Evolutionary conservation across 768 basidiomycete genomes (phyloP), one percentile per base, ranked within the genome.

Genomic region (Goffeauzyma gilvescens): DNA sequence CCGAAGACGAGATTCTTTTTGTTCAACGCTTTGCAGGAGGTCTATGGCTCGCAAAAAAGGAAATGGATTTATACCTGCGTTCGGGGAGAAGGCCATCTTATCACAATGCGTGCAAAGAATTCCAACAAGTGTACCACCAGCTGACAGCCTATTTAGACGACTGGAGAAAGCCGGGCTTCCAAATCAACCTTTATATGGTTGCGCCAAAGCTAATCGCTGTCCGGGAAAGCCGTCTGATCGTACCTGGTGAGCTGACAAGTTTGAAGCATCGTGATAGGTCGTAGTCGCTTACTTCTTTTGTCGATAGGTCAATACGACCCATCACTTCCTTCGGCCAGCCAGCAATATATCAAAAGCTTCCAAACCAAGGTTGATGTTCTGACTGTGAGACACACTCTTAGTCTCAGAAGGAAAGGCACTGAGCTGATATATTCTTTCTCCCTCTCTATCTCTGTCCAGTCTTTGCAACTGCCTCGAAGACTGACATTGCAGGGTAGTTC

Each of bases 1-100:
- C 58, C 7, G 59, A 58, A 8, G 59, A 60, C 31, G 62, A 63
- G 25, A 55, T 54, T n/a, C 50, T 54, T 7, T 63, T 63, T 35
- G 49, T 53, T 1, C 55, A 59, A 38, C 49, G 48, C 6, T 63
- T 52, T 36, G 59, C 59, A 1, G 39, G 39, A 1, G 27, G 35
- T n/a, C 37, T 49, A 18, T 33, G 30, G 30, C 44, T 38, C 25
- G 47, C 47, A 22, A 38, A 38, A n/a, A 17, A 24, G 12, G 47
- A 49, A 26, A 42, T 49, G 2, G 32, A 43, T 8, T 17, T 37
- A 6, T 49, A 49, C 23, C 27, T 49, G 3, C 31, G n/a, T n/a
- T n/a, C 32, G 10, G 47, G 47, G 6, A 38, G 22, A 14, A 49
- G 37, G 24, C 24, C 41, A 6, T 43, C 47, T 10, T 49, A 36